A percentile compares a stretch with the other conserved stretches of the same genome.
These are phyloP conservation scores for Tympanopsis confertula DNA, from an alignment of 2,329 filamentous ascomycete species.

Conservation along the genomic window DNA sequence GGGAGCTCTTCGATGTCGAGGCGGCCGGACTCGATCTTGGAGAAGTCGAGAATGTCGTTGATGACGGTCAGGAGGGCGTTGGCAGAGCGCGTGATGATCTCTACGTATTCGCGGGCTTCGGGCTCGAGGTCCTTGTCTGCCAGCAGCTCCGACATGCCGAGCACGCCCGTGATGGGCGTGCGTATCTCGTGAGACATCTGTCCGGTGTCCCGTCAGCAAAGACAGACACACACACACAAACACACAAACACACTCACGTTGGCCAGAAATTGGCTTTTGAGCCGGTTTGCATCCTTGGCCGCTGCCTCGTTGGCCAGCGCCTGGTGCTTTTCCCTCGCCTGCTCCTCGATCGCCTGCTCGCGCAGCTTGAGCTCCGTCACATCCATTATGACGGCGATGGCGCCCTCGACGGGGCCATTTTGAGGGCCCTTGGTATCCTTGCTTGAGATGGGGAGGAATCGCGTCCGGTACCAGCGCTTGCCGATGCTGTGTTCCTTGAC, in stretches of 20 bases:
- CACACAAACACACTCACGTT: constrained; percentile 28
- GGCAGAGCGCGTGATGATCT: constrained; percentile 68
- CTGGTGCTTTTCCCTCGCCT: constrained; percentile 58
- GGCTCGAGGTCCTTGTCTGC: constrained; percentile 54
- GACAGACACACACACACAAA: neutral
- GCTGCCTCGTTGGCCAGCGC: constrained; percentile 66
- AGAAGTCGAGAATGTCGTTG: constrained; percentile 84
- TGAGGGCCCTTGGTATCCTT: constrained; percentile 37
- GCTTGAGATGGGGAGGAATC: constrained; percentile 51
- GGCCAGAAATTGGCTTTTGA: constrained; percentile 71
- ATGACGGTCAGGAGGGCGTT: constrained; percentile 78
- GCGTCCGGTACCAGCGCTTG: constrained; percentile 58
- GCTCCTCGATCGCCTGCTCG: constrained; percentile 48
- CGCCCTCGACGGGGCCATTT: constrained; percentile 44
- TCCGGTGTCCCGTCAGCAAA: constrained; percentile 9
- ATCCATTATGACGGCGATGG: constrained; percentile 71
- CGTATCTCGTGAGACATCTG: constrained; percentile 71
- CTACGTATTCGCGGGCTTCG: constrained; percentile 65
- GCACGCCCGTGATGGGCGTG: constrained; percentile 68
- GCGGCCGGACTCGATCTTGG: constrained; percentile 69
- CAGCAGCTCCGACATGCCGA: constrained; percentile 69
- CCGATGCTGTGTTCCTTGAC: constrained; percentile 51
- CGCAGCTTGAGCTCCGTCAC: constrained; percentile 61
- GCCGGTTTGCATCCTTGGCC: constrained; percentile 67
- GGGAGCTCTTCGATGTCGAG: constrained; percentile 72